A percentile compares a stretch with the other conserved stretches of the same genome.
Conservation (phyloP, 2,329 filamentous ascomycete species). For the Talaromyces albobiverticillius region DNA sequence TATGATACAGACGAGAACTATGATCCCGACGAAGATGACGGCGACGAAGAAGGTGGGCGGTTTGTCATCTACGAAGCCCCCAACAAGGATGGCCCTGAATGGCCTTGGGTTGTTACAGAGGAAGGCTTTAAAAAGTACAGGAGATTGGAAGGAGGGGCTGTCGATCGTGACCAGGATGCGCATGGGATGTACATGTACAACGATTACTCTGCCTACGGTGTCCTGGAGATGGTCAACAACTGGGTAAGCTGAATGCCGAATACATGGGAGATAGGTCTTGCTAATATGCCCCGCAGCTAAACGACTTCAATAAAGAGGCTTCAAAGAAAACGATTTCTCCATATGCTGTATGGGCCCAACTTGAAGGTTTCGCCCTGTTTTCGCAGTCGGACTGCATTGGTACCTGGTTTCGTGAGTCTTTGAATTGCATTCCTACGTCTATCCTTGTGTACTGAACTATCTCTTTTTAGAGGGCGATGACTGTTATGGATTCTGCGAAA, state of each 20-base stretch:
- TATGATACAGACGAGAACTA: neutral
- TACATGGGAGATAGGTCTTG: neutral
- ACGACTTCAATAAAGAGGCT: constrained; percentile 7
- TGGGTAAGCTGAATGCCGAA: constrained; percentile 7
- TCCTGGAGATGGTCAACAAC: constrained; percentile 10
- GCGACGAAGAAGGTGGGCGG: too few species aligned
- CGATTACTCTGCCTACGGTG: constrained; percentile 9
- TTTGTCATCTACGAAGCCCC: neutral
- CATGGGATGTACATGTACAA: constrained; percentile 9
- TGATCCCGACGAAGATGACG: neutral
- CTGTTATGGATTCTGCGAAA: constrained; percentile 4
- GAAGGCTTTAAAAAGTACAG: neutral
- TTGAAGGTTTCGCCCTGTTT: constrained; percentile 9
- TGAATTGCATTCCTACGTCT: neutral
- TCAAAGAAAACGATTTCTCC: neutral
- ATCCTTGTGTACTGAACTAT: neutral
- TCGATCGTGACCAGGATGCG: constrained; percentile 5
- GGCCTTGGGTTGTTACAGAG: constrained; percentile 5
- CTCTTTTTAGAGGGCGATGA: constrained; percentile 6
- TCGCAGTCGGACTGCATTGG: constrained; percentile 5
- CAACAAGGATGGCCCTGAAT: neutral
- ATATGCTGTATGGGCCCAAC: constrained; percentile 9
- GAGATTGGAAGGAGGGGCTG: constrained; percentile 2
- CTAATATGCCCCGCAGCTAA: constrained; percentile 9
- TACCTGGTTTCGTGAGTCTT: constrained; percentile 10